phyloP scores from a whole-genome alignment of 2,329 filamentous ascomycete genomes.

The Scopulariopsis brevicaulis region DNA sequence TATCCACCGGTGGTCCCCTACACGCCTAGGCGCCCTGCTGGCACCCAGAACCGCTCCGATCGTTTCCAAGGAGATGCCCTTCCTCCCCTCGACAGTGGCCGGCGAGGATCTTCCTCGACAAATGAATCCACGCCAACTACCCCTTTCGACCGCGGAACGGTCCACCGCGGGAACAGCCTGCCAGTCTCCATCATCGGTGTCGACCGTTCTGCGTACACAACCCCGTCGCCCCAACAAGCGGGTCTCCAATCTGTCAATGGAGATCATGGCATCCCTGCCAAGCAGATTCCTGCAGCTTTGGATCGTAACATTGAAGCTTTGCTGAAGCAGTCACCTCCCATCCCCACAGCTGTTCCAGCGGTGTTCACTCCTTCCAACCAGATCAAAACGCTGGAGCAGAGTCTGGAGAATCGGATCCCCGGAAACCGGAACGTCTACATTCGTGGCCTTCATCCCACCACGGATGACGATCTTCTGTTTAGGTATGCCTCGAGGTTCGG shows the following conservation, averaged over 20 bases:
- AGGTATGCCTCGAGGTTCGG: slow-evolving; percentile 81
- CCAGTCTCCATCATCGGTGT: slow-evolving; percentile 39
- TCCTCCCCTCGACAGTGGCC: slow-evolving; percentile 48
- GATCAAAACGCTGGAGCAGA: slow-evolving; percentile 84
- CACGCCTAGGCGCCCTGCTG: slow-evolving; percentile 36
- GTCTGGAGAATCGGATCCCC: slow-evolving; percentile 79
- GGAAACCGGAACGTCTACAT: slow-evolving; percentile 99
- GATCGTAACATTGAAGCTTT: slow-evolving; percentile 51
- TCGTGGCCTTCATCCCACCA: slow-evolving; percentile 87
- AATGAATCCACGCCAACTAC: slow-evolving; percentile 56
- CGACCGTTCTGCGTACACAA: slow-evolving; percentile 55
- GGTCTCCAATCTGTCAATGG: slow-evolving; percentile 26
- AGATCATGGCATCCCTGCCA: slow-evolving; percentile 28
- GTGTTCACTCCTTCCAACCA: slow-evolving; percentile 76
- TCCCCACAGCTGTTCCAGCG: slow-evolving; percentile 83
- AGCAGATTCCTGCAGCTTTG: slow-evolving; percentile 21
- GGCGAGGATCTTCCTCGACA: slow-evolving; percentile 56
- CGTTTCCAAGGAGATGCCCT: slow-evolving; percentile 36
- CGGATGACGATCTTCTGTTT: slow-evolving; percentile 80
- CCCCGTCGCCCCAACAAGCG: slow-evolving; percentile 53
- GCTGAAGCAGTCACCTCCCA: slow-evolving; percentile 63
- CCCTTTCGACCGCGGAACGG: slow-evolving; percentile 48
- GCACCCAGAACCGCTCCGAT: slow-evolving; percentile 32
- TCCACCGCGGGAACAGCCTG: slow-evolving; percentile 47
- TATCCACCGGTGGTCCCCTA: slow-evolving; percentile 33